Base-by-base conservation (phyloP, 257 asterid species). In the Parsonsia alboflavescens region DNA sequence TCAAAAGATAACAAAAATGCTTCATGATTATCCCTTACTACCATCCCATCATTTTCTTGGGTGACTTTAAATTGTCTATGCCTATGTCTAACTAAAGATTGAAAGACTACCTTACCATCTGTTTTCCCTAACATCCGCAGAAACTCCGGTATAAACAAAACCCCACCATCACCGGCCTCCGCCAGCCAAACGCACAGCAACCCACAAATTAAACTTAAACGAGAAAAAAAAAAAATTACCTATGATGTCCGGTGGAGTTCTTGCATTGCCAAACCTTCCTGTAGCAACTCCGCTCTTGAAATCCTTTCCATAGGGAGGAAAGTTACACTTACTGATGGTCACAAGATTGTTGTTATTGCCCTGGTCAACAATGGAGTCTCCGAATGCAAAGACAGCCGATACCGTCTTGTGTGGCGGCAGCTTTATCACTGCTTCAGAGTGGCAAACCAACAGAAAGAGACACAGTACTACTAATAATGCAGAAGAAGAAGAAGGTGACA, bases 361-460 rank as follows among this genome's bases (percentile, higher is more conserved):
- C 71, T 85, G 90, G 71, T 92, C 96, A 0, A 85, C 91, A 0
- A 92, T 87, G 64, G 97, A 92, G 73, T 92, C 97, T n/a, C 96
- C 96, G 16, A 79, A 92, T 1, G 88, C 96, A 7, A 89, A 86
- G 2, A 92, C 79, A 0, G 82, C 96, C 6, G 91, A 87, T 22
- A 90, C 4, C 6, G 86, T 82, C 2, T 67, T 0, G 36, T 84
- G 82, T 0, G 41, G 73, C 13, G 92, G 96, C 61, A 89, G 73
- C 72, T 79, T 81, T 61, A 85, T 36, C 5, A 19, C 58, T 0
- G 85, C 89, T 5, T 82, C 91, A 10, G 39, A 33, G 64, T 54
- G 73, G 71, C 59, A 76, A 17, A 62, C 62, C 2, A 65, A 66
- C 53, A 71, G 8, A 21, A 74, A 10, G 41, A 30, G 70, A 69